A percentile compares a stretch with the other conserved stretches of the same genome.
These are phyloP conservation scores for Mycena galericulata DNA, from an alignment of 768 basidiomycete genomes.

Conservation along the genomic window DNA sequence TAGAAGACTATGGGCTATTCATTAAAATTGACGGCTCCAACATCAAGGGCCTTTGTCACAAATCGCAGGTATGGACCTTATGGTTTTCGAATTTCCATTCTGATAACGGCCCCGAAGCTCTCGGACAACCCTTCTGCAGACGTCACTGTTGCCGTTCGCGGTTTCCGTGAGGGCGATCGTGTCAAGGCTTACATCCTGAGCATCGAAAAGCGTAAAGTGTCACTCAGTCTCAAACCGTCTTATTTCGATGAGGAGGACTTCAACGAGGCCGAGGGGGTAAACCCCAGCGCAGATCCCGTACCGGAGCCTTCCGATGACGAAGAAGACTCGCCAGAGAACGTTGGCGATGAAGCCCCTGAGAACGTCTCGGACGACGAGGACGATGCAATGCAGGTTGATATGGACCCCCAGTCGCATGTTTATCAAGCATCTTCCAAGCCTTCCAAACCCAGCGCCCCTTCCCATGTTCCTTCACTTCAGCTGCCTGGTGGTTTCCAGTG, in stretches of 20 bases:
- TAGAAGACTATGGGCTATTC: slow-evolving; percentile 94
- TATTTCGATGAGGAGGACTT: slow-evolving; percentile 81
- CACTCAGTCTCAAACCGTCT: slow-evolving; percentile 91
- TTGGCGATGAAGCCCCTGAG: slow-evolving; percentile 39
- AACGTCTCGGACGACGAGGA: slow-evolving; percentile 54
- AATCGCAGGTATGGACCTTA: slow-evolving; percentile 76
- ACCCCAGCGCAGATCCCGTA: slow-evolving; percentile 35
- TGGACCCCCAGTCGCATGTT: slow-evolving; percentile 47
- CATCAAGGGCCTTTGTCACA: slow-evolving; percentile 92
- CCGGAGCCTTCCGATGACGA: slow-evolving; percentile 43
- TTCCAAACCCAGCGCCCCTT: slow-evolving; percentile 19
- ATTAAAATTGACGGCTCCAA: slow-evolving; percentile 88
- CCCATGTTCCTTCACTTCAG: slow-evolving; percentile 56
- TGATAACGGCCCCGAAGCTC: slow-evolving; percentile 69
- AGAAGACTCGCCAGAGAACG: slow-evolving; percentile 36
- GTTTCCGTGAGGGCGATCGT: slow-evolving; percentile 88
- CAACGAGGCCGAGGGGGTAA: slow-evolving; percentile 44
- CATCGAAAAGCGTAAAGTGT: slow-evolving; percentile 82
- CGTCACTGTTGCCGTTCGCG: slow-evolving; percentile 78
- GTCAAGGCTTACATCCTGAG: slow-evolving; percentile 84
- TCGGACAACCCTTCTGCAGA: slow-evolving; percentile 91
- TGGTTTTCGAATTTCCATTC: slow-evolving; percentile 10
- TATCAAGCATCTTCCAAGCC: slow-evolving; percentile 35
- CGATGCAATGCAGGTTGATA: slow-evolving; percentile 59
- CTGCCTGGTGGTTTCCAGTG: slow-evolving; percentile 79